Evolutionary conservation across 805 yeast genomes (phyloP), one percentile per base, ranked within the genome.

Genomic region (Candida pseudoglaebosa): DNA sequence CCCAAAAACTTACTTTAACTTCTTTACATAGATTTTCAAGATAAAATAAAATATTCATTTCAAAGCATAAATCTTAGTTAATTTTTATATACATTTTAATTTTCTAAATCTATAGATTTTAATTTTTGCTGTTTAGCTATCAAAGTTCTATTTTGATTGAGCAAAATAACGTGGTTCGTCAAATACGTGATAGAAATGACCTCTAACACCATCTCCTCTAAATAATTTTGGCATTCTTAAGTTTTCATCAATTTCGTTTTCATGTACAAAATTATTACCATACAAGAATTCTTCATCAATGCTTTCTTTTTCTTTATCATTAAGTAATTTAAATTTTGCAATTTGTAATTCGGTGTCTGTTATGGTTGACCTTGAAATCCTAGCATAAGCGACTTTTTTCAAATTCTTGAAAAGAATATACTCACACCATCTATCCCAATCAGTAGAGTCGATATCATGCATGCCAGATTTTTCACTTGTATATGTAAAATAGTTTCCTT

Each of bases 401-500:
- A 93, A 67, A 43, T 84, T 82, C 59, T 90, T 84, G 76, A 84
- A 93, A 47, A 93, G 66, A 45, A 93, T 88, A 64, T 93, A 93
- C 66, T 93, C 95, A 65, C 99, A 93, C 99, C 99, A 93, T 66
- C 99, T 79, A 56, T 93, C 99, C 81, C 90, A 86, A 58, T 91
- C 97, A 5, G 83, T 70, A 32, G 90, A 83, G 59, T 93, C 99
- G 46, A 93, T 89, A 59, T 93, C 99, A 52, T 82, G 78, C 91
- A 93, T 87, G 22, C 95, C 85, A 1, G 91, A 80, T 48, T 69
- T 61, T 36, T 83, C 84, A 52, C 95, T 81, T 14, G 90, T 96
- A 61, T 88, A 88, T 2, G 89, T 89, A 65, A 86, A 82, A 70
- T 91, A 91, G 62, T 93, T 91, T 8, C 97, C 98, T 57, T 82